Evolutionary conservation across 2,329 filamentous ascomycete genomes (phyloP), one percentile per base, ranked within the genome.

Genomic region (Daldinia sp.): DNA sequence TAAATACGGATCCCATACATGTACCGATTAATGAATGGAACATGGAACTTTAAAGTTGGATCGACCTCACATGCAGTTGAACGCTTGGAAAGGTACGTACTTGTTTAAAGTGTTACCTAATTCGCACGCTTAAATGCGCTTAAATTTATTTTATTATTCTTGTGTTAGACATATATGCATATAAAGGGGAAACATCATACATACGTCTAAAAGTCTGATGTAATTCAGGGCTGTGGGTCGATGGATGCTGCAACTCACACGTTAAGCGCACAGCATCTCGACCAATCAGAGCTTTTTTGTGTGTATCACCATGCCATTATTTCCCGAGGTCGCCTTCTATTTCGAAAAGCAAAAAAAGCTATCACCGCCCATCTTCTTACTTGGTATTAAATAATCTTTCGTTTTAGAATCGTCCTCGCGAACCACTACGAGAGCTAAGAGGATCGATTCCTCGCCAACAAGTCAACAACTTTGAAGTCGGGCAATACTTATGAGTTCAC

Each of bases 401-500:
- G 58, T 37, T 37, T 37, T 26, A 39, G 15, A 39, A 60, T 39
- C 51, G 37, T 54, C 50, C 55, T 23, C 20, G 53, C 60, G n/a
- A 55, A 33, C 55, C 15, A 33, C 46, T 35, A 41, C 63, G 50
- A 37, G 55, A 42, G 20, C 35, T 15, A 54, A 54, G 54, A 44
- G 33, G 13, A 56, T 46, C 41, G 23, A 60, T 30, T n/a, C 15
- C 35, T 15, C 48, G 6, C 44, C 20, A 23, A 58, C 44, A 20
- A 51, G 6, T 39, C 20, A 23, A 58, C 44, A 20, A 51, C 18
- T 53, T 53, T 56, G 30, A 35, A 44, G 12, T 23, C 30, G 54
- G 60, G 60, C 57, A 23, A 65, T 33, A 57, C 66, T 62, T 61
- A 73, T 69, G 70, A 72, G 67, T 65, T 53, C 33, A 20, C 48